Evolutionary conservation across 495 filamentous ascomycete genomes (phyloP).

Genomic region (Beverwykella pulmonaria): DNA sequence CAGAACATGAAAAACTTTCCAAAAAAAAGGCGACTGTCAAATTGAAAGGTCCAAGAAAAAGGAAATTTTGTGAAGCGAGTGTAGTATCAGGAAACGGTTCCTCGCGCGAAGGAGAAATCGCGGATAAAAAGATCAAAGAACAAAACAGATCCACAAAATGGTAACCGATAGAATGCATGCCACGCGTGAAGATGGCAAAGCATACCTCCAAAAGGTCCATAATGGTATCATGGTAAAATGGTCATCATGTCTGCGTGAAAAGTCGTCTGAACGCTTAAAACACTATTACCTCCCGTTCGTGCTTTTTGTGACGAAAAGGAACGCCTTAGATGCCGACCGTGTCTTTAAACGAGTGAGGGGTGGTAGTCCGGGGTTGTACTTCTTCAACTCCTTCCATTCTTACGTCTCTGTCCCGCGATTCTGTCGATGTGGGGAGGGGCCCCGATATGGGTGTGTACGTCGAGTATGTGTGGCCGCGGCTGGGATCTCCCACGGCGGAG

Average conservation of each 20-base stretch:
- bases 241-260: slow-evolving; percentile 41
- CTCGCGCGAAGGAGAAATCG: slow-evolving; percentile 1
- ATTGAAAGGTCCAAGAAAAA: neutral
- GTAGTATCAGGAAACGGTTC: slow-evolving; percentile 5
- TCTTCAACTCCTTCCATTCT: slow-evolving; percentile 42
- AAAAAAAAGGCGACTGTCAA: slow-evolving; percentile 9
- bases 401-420: slow-evolving; percentile 30
- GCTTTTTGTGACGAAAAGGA: slow-evolving; percentile 37
- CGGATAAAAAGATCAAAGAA: slow-evolving; percentile 8
- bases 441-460: slow-evolving; percentile 37
- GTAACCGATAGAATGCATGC: slow-evolving; percentile 30
- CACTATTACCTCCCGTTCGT: slow-evolving; percentile 39
- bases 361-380: slow-evolving; percentile 34
- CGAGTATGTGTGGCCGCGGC: slow-evolving; percentile 28
- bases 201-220: slow-evolving; percentile 39
- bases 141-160: slow-evolving; percentile 17
- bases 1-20: slow-evolving; percentile 15
- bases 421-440: slow-evolving; percentile 30
- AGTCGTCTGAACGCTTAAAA: slow-evolving; percentile 40
- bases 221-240: slow-evolving; percentile 40
- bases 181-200: slow-evolving; percentile 23
- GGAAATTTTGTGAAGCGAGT: slow-evolving; percentile 34
- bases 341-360: slow-evolving; percentile 42
- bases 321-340: slow-evolving; percentile 42
- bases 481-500: slow-evolving; percentile 17